A percentile compares a stretch with the other conserved stretches of the same genome.
These are phyloP conservation scores for Pichia sp. DNA, from an alignment of 1,139 yeast species.

Conservation along the genomic window DNA sequence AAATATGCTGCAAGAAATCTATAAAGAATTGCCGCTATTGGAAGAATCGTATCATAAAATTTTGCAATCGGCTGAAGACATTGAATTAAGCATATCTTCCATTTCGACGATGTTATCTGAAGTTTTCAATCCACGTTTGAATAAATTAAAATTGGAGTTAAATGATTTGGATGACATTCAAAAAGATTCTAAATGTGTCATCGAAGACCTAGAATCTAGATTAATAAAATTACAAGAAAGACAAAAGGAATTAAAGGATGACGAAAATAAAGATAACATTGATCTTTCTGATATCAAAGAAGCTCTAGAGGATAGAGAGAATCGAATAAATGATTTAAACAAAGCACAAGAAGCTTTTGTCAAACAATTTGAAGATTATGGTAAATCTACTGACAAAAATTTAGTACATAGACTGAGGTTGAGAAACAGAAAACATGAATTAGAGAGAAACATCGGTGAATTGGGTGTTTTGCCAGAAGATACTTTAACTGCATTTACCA, in stretches of 20 bases:
- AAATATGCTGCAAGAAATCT: constrained; percentile 36
- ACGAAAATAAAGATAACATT: constrained; percentile 15
- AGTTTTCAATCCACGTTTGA: constrained; percentile 38
- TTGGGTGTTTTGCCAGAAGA: constrained; percentile 87
- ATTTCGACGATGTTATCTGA: constrained; percentile 55
- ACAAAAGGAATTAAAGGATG: constrained; percentile 57
- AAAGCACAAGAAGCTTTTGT: constrained; percentile 50
- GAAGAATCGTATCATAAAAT: constrained; percentile 40
- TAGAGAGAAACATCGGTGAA: constrained; percentile 70
- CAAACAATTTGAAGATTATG: constrained; percentile 53
- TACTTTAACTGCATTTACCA: constrained; percentile 51
- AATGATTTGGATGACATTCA: constrained; percentile 34
- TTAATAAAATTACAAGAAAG: constrained; percentile 52
- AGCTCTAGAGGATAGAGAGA: constrained; percentile 37
- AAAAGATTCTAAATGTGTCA: constrained; percentile 39
- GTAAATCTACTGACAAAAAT: constrained; percentile 60
- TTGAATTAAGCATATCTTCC: constrained; percentile 47
- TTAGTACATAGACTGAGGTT: constrained; percentile 61
- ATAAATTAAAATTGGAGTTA: constrained; percentile 13
- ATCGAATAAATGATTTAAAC: constrained; percentile 43
- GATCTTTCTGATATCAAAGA: constrained; percentile 16
- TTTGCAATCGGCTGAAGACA: constrained; percentile 39
- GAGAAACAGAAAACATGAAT: constrained; percentile 59
- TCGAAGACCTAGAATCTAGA: constrained; percentile 52
- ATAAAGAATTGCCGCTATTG: constrained; percentile 34